Evolutionary conservation across 2,329 filamentous ascomycete species (phyloP), one percentile per base, ranked within the genome.

Genomic region (Metarhizium robertsii): DNA sequence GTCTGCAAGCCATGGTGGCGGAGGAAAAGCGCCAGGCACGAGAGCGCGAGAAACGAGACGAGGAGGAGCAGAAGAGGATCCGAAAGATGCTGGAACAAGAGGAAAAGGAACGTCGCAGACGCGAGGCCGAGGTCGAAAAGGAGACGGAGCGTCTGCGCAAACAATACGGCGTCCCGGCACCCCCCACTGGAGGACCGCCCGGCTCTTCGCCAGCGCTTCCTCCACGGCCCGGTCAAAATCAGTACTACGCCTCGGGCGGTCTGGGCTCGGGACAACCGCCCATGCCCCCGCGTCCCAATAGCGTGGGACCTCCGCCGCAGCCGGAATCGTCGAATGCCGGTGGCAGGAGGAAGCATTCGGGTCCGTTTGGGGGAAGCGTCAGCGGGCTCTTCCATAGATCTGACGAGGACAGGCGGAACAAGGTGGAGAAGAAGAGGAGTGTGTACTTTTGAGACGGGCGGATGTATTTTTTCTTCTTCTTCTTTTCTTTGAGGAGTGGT

Each of bases 91-190:
- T 88, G 4, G 80, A 86, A 51, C 74, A 78, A 47, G 87, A 91
- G 65, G 83, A 86, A 30, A 79, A 77, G 55, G 84, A 87, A 61
- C 64, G 59, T 6, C 78, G 71, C 30, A 71, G 70, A 36, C 75
- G 76, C 56, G 79, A 85, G 36, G 80, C 77, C 10, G 80, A 81
- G 61, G 73, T 92, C 1, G 85, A 92, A 20, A 80, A 79, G 59
- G 92, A 99, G 72, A 97, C 94, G 0, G 90, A 94, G 67, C 79
- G 91, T 1, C 74, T 99, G 40, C 76, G 82, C 25, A 81, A 76
- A 61, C 69, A 86, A 62, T 92, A 89, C 62, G 87, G 88, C 50
- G 75, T 82, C 49, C 70, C 77, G 52, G 75, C 75, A 0, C 76
- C 79, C 63, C 67, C 71, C 60, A 50, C 58, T n/a, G 50, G 60